Evolutionary conservation across 805 yeast genomes (phyloP).

Genomic region (Pichia rugopelliculosa): DNA sequence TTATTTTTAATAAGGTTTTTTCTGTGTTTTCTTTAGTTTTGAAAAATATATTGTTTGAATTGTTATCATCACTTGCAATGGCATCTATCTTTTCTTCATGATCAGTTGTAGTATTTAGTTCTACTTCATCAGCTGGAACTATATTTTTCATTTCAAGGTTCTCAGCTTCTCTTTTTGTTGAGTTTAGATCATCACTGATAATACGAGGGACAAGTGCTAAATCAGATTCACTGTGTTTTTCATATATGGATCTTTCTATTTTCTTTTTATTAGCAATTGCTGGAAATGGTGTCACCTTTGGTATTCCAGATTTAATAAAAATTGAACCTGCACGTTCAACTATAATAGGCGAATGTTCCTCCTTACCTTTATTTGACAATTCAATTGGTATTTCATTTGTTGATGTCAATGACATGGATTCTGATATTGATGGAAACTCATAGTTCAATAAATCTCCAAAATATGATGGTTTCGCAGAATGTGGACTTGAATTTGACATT

Average conservation of each 20-base stretch:
- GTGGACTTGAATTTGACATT: neutral
- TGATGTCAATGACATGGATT: neutral
- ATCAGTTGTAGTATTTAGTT: no score
- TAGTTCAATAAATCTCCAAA: conserved; percentile 10
- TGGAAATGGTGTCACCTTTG: conserved; percentile 9
- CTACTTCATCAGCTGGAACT: no score
- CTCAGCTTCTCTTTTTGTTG: no score
- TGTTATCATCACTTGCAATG: neutral
- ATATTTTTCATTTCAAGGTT: no score
- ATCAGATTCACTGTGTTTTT: neutral
- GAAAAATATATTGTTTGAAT: no score
- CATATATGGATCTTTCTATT: neutral
- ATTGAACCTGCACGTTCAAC: conserved; percentile 14
- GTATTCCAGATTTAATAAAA: conserved; percentile 13
- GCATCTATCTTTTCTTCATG: neutral
- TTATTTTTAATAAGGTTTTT: no score
- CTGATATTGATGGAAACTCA: conserved; percentile 12
- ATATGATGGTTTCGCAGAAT: conserved; percentile 11
- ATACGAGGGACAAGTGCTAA: neutral
- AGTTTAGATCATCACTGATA: no score
- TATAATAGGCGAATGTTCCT: neutral
- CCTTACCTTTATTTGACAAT: neutral
- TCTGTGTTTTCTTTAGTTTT: no score
- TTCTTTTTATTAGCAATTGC: neutral
- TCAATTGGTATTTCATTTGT: neutral